These are phyloP conservation scores for Trichothecium sympodiale DNA, from an alignment of 2,329 filamentous ascomycete genomes.

Conservation along the genomic window DNA sequence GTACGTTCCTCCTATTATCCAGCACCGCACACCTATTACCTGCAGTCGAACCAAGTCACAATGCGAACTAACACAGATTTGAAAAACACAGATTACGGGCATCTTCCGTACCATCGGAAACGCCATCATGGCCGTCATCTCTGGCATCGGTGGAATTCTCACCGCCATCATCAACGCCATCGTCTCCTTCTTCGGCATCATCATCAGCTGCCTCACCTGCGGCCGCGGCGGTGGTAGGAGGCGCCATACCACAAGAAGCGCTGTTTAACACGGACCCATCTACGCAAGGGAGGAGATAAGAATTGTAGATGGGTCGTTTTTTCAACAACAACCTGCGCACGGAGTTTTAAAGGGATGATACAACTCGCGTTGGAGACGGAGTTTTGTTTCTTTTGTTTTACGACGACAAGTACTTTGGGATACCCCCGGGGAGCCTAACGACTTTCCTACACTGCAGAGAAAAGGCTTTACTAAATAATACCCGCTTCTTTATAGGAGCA, in stretches of 20 bases:
- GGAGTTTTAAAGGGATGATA: too few species aligned
- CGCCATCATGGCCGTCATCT: conserved; percentile 57
- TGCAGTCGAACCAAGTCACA: not conserved
- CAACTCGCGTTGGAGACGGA: too few species aligned
- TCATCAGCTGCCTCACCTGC: conserved; percentile 55
- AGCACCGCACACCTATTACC: conserved; percentile 1
- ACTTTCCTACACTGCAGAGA: too few species aligned
- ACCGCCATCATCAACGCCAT: conserved; percentile 58
- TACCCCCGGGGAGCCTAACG: too few species aligned
- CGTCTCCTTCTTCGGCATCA: conserved; percentile 52
- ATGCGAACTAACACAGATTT: conserved; percentile 8
- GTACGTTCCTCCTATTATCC: too few species aligned
- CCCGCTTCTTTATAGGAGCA: too few species aligned
- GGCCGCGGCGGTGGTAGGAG: conserved; percentile 23
- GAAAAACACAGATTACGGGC: conserved; percentile 37
- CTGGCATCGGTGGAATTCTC: conserved; percentile 53
- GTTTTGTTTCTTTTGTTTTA: too few species aligned
- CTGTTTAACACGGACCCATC: conserved; percentile 6
- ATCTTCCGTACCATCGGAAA: conserved; percentile 54
- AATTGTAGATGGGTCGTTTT: conserved; percentile 3
- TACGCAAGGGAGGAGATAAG: not conserved
- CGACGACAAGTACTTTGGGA: too few species aligned
- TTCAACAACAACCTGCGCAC: too few species aligned
- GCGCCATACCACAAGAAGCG: conserved; percentile 2
- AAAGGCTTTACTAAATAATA: too few species aligned